Base-by-base conservation (phyloP, 1,139 yeast species). In the Insectozyma bohioensis region DNA sequence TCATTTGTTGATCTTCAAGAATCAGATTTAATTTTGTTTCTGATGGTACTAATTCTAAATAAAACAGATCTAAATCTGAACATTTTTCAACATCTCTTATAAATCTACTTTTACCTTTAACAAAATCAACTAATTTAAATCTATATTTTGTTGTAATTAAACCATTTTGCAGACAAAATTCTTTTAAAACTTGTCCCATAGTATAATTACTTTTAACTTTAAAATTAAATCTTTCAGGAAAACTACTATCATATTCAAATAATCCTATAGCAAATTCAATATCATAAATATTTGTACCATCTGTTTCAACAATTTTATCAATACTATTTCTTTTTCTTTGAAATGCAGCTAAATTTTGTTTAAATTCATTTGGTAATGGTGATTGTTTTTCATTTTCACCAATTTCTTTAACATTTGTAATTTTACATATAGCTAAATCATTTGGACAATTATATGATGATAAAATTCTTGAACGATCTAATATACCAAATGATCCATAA, bases 401-500 rank as follows among this genome's bases (percentile, higher is more conserved):
- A 41, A 49, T 63, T 63, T 67, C 73, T 4, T 41, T 42, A 3
- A 52, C 53, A 15, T 61, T 62, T 4, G 51, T 40, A 3, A 78
- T 78, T 39, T 53, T 58, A 39, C 82, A 72, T 6, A 84, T 49
- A 0, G 83, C 85, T 31, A 84, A 67, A 37, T 80, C 88, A 40
- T 70, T 76, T n/a, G 83, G 82, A 36, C 56, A 57, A 29, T 82
- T 81, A 47, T 82, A 78, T 0, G 85, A 72, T 3, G 73, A 58
- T 21, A 82, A 60, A 4, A 58, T 43, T 35, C 83, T 65, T 0
- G 71, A 63, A 43, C 90, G 61, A 30, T 77, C 83, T 34, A 84
- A 59, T 4, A 80, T 67, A 3, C 92, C 92, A 62, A 84, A 83
- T 16, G 82, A 75, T 19, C 82, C 85, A 46, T 80, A 82, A n/a